Evolutionary conservation across 805 yeast species (phyloP), one percentile per base, ranked within the genome.

Genomic region (Yarrowia sp.): DNA sequence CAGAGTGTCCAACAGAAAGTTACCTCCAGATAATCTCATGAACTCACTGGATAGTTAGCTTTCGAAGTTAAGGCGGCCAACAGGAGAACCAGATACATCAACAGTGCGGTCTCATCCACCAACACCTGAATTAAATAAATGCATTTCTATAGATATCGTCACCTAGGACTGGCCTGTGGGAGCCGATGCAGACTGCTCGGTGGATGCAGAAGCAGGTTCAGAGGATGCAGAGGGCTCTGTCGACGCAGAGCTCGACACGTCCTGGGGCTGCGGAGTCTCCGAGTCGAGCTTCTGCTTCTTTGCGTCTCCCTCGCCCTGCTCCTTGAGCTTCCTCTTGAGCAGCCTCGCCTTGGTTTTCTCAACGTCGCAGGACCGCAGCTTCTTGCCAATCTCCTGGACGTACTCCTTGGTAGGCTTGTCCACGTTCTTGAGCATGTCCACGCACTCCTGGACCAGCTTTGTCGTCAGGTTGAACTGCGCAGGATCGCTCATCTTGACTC

Each of bases 401-500:
- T 69, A 70, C 27, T 75, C 78, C 18, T 68, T 63, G 6, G 68
- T 19, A 3, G 72, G 69, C 32, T 64, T 22, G 10, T 42, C 53
- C 9, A 63, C 63, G 7, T 63, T 59, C 13, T 35, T 33, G 33
- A 75, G 63, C 36, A 64, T 67, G 8, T 62, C 61, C 21, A 67
- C 63, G 53, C 74, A 69, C 22, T 68, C 71, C 33, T 67, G 66
- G 8, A 76, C 66, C 19, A 71, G 65, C 6, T 38, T 63, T 6
- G 69, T 64, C 22, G 47, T 55, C 27, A 16, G 35, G 4, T 39
- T 31, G 47, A 7, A 55, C 47, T 55, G 47, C 8, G n/a, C 47
- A 2, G 61, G 47, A 12, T 55, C 70, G 47, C 78, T 76, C 66
- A 86, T 86, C 71, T 88, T 89, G 66, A 80, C 78, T 65, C 80